These are phyloP conservation scores for Cylindricascospora bacillispora DNA, from an alignment of 1,139 yeast species.

Conservation along the genomic window DNA sequence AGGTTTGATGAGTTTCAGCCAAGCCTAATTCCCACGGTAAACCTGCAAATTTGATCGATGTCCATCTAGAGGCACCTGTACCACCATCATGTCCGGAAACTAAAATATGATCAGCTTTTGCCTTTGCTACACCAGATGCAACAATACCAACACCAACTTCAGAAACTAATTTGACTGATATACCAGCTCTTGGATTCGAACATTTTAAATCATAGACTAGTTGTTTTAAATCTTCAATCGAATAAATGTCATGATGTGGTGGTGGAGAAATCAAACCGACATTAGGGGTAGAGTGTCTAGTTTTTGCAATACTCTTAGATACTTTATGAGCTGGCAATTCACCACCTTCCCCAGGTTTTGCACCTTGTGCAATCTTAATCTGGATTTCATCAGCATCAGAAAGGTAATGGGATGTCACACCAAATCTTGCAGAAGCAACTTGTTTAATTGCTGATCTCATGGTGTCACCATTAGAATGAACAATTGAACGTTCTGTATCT, in stretches of 20 bases:
- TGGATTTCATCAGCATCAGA: conserved; percentile 97
- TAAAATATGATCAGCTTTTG: conserved; percentile 91
- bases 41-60: conserved; percentile 94
- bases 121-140: conserved; percentile 98
- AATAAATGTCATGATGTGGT: conserved; percentile 96
- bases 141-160: conserved; percentile 99
- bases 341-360: conserved; percentile 99
- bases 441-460: conserved; percentile 98
- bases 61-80: conserved; percentile 98
- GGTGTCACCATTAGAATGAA: conserved; percentile 79
- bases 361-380: conserved; percentile 99
- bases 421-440: conserved; percentile 95
- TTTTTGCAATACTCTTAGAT: conserved; percentile 75
- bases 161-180: conserved; percentile 89
- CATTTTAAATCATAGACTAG: conserved; percentile 93
- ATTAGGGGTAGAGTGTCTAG: conserved; percentile 94
- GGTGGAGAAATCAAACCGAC: conserved; percentile 97
- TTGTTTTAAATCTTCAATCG: conserved; percentile 95
- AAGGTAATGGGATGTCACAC: conserved; percentile 89
- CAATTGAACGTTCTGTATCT: conserved; percentile 80
- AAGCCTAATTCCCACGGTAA: conserved; percentile 98
- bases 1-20: conserved; percentile 96
- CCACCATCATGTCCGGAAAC: conserved; percentile 99
- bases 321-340: conserved; percentile 95
- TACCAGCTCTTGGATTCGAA: conserved; percentile 93